Evolutionary conservation across 139 green algal genomes (phyloP).

Genomic region (Volvox africanus): DNA sequence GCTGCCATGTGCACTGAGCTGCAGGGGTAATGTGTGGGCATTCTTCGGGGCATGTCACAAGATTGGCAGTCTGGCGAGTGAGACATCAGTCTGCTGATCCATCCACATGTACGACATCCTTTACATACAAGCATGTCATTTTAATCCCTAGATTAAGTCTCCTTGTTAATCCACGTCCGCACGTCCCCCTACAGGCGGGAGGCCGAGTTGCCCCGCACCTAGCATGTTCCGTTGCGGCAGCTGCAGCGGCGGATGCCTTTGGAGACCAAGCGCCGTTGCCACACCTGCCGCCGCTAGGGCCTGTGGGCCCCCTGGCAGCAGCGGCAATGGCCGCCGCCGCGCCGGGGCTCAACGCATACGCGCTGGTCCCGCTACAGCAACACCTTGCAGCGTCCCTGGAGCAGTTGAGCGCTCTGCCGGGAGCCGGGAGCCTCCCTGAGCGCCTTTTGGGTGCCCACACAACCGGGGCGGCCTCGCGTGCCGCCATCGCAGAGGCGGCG

Average conservation of each 20-base stretch:
- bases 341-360: not conserved
- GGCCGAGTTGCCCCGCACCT: too few species aligned
- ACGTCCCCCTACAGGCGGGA: too few species aligned
- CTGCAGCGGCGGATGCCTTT: not conserved
- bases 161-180: too few species aligned
- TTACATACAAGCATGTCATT: too few species aligned
- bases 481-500: not conserved
- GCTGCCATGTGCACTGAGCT: too few species aligned
- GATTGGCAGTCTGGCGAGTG: too few species aligned
- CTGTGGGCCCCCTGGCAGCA: not conserved
- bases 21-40: too few species aligned
- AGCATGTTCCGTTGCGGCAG: too few species aligned
- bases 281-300: not conserved
- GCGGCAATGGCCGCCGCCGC: conserved; percentile 6
- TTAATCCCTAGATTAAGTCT: too few species aligned
- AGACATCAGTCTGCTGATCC: too few species aligned
- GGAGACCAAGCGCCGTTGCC: not conserved
- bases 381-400: not conserved
- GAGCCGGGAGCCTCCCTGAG: not conserved
- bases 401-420: not conserved
- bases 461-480: not conserved
- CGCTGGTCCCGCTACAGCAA: not conserved
- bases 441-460: not conserved
- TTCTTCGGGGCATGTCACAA: too few species aligned
- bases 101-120: too few species aligned